phyloP scores from a whole-genome alignment of 768 basidiomycete species.

The Rhizopogon vesiculosus region DNA sequence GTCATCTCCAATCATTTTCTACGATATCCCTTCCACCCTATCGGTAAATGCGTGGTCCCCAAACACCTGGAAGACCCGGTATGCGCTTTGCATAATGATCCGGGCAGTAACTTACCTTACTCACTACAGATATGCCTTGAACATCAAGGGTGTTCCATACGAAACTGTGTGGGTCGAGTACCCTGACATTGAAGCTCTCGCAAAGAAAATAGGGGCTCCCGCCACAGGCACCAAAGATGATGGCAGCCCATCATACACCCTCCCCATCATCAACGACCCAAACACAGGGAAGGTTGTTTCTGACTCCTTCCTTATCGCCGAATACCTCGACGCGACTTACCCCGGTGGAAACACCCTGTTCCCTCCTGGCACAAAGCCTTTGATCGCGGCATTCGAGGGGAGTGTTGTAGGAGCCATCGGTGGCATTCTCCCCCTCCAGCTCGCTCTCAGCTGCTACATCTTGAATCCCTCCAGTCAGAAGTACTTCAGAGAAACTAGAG shows the following conservation, averaged over 20 bases:
- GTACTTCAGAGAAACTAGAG: slow-evolving; percentile 32
- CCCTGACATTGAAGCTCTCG: slow-evolving; percentile 33
- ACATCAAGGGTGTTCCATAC: slow-evolving; percentile 37
- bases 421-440: slow-evolving; percentile 10
- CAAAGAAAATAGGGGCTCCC: slow-evolving; percentile 27
- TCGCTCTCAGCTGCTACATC: slow-evolving; percentile 5
- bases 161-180: slow-evolving; percentile 40
- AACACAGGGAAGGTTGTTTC: slow-evolving; percentile 28
- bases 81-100: not conserved
- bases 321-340: slow-evolving; percentile 42
- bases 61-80: slow-evolving; percentile 45
- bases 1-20: slow-evolving; percentile 31
- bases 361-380: slow-evolving; percentile 32
- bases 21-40: slow-evolving; percentile 38
- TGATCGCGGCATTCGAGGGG: slow-evolving; percentile 36
- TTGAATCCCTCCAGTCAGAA: slow-evolving; percentile 24
- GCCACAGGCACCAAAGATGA: slow-evolving; percentile 25
- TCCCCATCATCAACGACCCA: slow-evolving; percentile 39
- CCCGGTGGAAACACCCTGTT: slow-evolving; percentile 35
- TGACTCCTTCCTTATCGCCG: slow-evolving; percentile 39
- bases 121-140: slow-evolving; percentile 29
- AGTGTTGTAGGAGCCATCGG: slow-evolving; percentile 9
- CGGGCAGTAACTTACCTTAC: not conserved
- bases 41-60: slow-evolving; percentile 34
- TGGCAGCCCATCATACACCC: slow-evolving; percentile 31